Percentiles rank a stretch among this genome's conserved stretches.
phyloP scores from a whole-genome alignment of 164 flowering plant species.

The Vitis amurensis region DNA sequence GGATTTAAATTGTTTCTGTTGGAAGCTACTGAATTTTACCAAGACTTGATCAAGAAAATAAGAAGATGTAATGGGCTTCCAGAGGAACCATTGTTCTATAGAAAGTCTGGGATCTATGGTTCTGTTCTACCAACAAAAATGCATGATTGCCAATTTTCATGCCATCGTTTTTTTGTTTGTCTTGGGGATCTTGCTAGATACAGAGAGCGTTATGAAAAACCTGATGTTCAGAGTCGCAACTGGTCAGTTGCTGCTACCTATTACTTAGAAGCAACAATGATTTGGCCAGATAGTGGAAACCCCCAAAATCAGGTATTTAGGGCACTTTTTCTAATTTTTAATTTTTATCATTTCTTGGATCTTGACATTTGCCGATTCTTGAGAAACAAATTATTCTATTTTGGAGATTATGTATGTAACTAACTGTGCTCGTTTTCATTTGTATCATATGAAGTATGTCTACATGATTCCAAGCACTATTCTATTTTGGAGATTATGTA shows the following conservation, averaged over 20 bases:
- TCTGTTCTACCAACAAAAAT: conserved; percentile 26
- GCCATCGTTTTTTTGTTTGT: conserved; percentile 75
- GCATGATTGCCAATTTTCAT: conserved; percentile 46
- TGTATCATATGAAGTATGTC: conserved; percentile 17
- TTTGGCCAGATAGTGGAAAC: conserved; percentile 85
- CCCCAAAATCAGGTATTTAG: conserved; percentile 86
- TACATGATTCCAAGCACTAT: neutral
- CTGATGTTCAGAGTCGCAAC: conserved; percentile 30
- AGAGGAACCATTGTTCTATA: conserved; percentile 27
- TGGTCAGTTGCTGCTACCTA: conserved; percentile 74
- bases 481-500: neutral
- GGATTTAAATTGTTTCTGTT: conserved; percentile 59
- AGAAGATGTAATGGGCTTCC: conserved; percentile 43
- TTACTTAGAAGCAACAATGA: conserved; percentile 62
- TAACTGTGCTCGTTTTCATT: conserved; percentile 12
- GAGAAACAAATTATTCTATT: neutral
- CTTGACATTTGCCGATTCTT: neutral
- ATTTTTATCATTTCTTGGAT: neutral
- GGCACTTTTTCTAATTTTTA: no score
- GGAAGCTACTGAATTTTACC: conserved; percentile 62
- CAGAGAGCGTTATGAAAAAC: conserved; percentile 52
- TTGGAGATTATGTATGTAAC: conserved; percentile 4
- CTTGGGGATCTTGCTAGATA: conserved; percentile 92
- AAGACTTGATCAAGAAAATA: conserved; percentile 48
- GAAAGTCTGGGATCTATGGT: conserved; percentile 15